Percentiles rank a stretch among this genome's conserved stretches.
These are phyloP conservation scores for Musa beccarii DNA, from an alignment of 176 grass and related monocot genomes.

Conservation along the genomic window DNA sequence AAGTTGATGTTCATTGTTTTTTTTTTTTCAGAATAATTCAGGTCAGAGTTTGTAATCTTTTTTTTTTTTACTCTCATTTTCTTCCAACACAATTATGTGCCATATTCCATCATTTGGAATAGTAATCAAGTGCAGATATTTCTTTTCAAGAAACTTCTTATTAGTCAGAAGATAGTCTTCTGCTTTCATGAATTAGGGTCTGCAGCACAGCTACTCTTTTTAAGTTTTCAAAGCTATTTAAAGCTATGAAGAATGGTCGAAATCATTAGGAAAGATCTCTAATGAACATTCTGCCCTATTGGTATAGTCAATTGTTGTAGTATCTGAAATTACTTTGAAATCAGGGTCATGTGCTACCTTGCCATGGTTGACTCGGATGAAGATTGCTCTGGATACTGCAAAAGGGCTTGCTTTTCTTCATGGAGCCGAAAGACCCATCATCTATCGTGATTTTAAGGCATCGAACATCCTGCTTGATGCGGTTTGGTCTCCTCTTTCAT, in stretches of 20 bases:
- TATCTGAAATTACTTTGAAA: conserved; percentile 20
- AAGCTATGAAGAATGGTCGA: not conserved
- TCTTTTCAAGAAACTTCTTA: not conserved
- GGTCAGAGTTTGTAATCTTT: too few species aligned
- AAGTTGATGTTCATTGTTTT: too few species aligned
- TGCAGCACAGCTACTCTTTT: not conserved
- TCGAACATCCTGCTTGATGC: conserved; percentile 92
- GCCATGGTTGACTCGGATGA: conserved; percentile 93
- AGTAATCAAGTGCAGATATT: not conserved
- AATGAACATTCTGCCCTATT: not conserved
- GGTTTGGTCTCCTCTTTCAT: conserved; percentile 35
- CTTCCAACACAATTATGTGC: not conserved
- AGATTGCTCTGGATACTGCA: conserved; percentile 80
- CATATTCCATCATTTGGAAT: not conserved
- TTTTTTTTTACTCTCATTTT: too few species aligned
- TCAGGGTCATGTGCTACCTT: conserved; percentile 79
- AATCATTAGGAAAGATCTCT: not conserved
- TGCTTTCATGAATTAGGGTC: not conserved
- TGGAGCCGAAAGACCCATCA: conserved; percentile 74
- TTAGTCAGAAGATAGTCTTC: not conserved
- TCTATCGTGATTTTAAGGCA: conserved; percentile 98
- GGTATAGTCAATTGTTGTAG: not conserved
- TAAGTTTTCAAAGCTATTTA: not conserved
- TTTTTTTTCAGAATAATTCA: too few species aligned
- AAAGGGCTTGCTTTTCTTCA: conserved; percentile 92